phyloP scores from a whole-genome alignment of 192 early-diverging fungal species.

The Chytriomyces sp. region DNA sequence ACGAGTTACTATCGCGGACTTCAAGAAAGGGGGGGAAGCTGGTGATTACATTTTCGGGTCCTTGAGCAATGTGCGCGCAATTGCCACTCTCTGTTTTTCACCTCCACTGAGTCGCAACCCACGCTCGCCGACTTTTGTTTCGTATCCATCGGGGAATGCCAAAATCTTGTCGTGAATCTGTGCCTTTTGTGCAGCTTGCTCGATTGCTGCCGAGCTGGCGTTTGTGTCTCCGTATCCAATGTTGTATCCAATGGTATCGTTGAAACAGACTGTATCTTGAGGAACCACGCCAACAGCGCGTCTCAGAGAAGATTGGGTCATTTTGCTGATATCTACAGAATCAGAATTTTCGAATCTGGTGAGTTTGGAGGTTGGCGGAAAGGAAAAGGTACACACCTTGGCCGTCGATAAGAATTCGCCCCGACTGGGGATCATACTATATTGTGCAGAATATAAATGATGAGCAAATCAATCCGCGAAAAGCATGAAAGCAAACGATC shows the following conservation, averaged over 20 bases:
- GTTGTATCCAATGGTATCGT: constrained; percentile 93
- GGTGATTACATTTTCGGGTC: constrained; percentile 51
- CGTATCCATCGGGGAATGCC: constrained; percentile 74
- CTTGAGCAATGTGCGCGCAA: constrained; percentile 83
- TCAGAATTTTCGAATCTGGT: neutral
- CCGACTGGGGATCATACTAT: constrained; percentile 81
- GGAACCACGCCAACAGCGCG: constrained; percentile 90
- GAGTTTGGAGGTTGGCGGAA: neutral
- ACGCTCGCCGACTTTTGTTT: constrained; percentile 57
- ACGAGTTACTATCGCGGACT: too few relatives aligned
- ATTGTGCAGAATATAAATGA: constrained; percentile 77
- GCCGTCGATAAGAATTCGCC: constrained; percentile 85
- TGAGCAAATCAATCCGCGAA: constrained; percentile 33
- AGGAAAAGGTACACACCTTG: constrained; percentile 67
- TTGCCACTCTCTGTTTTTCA: constrained; percentile 90
- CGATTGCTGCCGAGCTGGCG: constrained; percentile 52
- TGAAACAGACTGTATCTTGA: constrained; percentile 93
- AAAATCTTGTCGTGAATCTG: constrained; percentile 83
- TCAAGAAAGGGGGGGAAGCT: too few relatives aligned
- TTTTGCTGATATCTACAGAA: constrained; percentile 27
- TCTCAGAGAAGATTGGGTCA: constrained; percentile 76
- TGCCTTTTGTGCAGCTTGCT: constrained; percentile 71
- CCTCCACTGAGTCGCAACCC: constrained; percentile 84
- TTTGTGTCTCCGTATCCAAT: constrained; percentile 73
- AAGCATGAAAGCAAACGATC: constrained; percentile 30